phyloP scores from a whole-genome alignment of 2,329 filamentous ascomycete species.

The Neofusicoccum sp. region DNA sequence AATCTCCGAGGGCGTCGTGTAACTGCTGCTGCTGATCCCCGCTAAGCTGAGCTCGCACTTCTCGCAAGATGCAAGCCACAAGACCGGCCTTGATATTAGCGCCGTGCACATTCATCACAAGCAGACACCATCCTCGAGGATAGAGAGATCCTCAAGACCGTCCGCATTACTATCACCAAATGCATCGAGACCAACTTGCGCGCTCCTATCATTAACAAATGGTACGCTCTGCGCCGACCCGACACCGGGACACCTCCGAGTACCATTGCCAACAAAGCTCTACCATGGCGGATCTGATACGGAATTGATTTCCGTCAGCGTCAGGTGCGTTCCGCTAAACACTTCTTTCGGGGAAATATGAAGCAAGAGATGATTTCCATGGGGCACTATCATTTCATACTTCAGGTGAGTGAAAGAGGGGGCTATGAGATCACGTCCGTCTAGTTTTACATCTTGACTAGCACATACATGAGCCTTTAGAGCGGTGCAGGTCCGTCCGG shows the following conservation, averaged over 20 bases:
- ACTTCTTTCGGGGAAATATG: too few species aligned
- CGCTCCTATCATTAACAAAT: slow-evolving; percentile 57
- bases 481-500: too few species aligned
- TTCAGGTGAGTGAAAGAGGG: too few species aligned
- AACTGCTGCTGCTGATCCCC: not conserved
- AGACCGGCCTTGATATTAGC: slow-evolving; percentile 63
- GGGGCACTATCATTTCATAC: too few species aligned
- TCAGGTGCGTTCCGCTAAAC: too few species aligned
- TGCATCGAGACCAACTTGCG: slow-evolving; percentile 63
- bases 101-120: slow-evolving; percentile 63
- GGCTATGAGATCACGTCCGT: too few species aligned
- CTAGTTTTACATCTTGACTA: too few species aligned
- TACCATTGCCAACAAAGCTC: too few species aligned
- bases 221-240: slow-evolving; percentile 43
- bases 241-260: slow-evolving; percentile 58
- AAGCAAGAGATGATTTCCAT: too few species aligned
- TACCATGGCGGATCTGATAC: too few species aligned
- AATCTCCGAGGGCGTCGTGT: slow-evolving; percentile 34
- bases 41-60: slow-evolving; percentile 44
- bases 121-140: slow-evolving; percentile 61
- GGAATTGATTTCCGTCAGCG: too few species aligned
- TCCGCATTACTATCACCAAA: slow-evolving; percentile 56
- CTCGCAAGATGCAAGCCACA: slow-evolving; percentile 58
- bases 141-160: slow-evolving; percentile 65
- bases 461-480: too few species aligned